These are phyloP conservation scores for Closterium sp. DNA, from an alignment of 139 green algal genomes.

Conservation along the genomic window DNA sequence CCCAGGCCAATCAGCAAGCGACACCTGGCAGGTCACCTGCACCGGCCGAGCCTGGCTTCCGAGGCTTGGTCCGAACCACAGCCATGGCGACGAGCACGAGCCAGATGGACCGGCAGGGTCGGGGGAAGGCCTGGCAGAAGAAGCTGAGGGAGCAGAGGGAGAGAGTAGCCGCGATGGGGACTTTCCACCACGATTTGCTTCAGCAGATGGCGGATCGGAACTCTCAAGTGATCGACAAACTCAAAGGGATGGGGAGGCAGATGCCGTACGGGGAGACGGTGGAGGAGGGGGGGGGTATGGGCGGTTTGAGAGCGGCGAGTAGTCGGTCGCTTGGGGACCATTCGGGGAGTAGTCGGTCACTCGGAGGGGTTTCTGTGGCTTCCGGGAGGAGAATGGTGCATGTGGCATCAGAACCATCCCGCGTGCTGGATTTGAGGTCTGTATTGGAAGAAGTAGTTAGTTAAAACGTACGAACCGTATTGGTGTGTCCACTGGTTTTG, in stretches of 20 bases:
- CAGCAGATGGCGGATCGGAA: neutral
- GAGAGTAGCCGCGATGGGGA: neutral
- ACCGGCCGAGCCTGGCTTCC: neutral
- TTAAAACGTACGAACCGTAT: neutral
- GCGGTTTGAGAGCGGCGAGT: neutral
- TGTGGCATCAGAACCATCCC: neutral
- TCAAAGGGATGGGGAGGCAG: neutral
- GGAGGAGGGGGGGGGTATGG: neutral
- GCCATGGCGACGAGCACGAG: neutral
- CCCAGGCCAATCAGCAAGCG: neutral
- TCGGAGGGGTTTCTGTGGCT: neutral
- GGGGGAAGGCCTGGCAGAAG: neutral
- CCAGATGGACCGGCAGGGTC: neutral
- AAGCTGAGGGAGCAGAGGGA: neutral
- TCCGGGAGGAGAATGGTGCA: neutral
- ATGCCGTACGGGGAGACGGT: neutral
- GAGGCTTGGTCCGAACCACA: neutral
- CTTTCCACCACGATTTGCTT: neutral
- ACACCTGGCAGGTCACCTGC: neutral
- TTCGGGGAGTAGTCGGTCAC: too few relatives aligned
- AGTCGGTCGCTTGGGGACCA: too few relatives aligned
- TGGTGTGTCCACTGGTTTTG: too few relatives aligned
- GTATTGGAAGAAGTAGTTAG: neutral
- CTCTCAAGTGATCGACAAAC: neutral
- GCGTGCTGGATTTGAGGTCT: neutral